Evolutionary conservation across 371 early-diverging fungal species (phyloP).

Genomic region (Rhizopus arrhizus): DNA sequence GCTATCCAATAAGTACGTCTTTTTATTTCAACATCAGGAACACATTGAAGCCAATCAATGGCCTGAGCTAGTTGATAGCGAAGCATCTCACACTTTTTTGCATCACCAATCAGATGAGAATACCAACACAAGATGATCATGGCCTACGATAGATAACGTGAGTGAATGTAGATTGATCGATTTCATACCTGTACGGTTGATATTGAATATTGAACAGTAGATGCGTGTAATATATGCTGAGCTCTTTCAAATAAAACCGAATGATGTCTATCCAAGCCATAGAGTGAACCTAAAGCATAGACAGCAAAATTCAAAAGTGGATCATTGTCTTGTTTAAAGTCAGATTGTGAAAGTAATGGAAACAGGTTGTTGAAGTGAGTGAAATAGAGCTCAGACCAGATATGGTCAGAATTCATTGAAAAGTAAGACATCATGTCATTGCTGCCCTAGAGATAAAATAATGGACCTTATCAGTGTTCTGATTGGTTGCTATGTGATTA

Average conservation of each 20-base stretch:
- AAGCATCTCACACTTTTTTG: conserved; percentile 25
- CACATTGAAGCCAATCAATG: conserved; percentile 10
- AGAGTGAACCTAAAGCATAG: conserved; percentile 29
- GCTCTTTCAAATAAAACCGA: background rate
- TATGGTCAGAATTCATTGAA: conserved; percentile 15
- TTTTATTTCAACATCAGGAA: conserved; percentile 31
- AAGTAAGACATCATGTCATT: conserved; percentile 34
- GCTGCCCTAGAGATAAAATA: conserved; percentile 47
- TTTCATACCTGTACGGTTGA: conserved; percentile 35
- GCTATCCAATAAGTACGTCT: conserved; percentile 47
- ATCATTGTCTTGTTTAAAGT: conserved; percentile 32
- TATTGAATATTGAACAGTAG: conserved; percentile 10
- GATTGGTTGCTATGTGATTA: conserved; percentile 17
- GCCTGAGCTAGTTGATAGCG: conserved; percentile 25
- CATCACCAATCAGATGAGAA: conserved; percentile 36
- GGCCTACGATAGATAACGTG: conserved; percentile 22
- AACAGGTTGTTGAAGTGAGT: conserved; percentile 46
- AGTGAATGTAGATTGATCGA: too few relatives aligned
- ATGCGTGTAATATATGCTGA: background rate
- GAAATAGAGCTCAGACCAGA: conserved; percentile 37
- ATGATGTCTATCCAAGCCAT: conserved; percentile 9
- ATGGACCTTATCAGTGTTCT: conserved; percentile 56
- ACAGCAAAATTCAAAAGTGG: conserved; percentile 44
- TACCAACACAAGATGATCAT: conserved; percentile 48
- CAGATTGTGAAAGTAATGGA: conserved; percentile 42